phyloP scores from a whole-genome alignment of 148 eudicot genomes.

The Chenopodium formosanum region DNA sequence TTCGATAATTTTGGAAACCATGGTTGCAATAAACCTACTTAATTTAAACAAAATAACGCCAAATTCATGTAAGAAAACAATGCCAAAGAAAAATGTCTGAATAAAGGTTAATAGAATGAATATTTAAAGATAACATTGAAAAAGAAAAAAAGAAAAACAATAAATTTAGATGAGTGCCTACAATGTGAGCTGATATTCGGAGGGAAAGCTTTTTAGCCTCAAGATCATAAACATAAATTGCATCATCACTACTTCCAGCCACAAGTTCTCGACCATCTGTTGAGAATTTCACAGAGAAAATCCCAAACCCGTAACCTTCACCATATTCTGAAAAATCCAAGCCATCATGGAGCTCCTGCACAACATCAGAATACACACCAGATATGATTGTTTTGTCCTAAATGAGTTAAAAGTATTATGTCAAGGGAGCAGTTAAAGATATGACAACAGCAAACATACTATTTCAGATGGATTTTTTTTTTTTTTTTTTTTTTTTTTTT shows the following conservation, averaged over 20 bases:
- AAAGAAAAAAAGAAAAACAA: not conserved
- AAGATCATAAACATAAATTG: slow-evolving; percentile 76
- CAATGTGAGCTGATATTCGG: slow-evolving; percentile 64
- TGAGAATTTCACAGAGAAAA: slow-evolving; percentile 80
- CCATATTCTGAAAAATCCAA: slow-evolving; percentile 53
- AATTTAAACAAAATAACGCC: not conserved
- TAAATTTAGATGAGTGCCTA: slow-evolving; percentile 16
- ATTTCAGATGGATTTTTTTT: not conserved
- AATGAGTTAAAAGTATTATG: not conserved
- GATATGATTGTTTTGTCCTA: not conserved
- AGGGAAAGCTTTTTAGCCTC: slow-evolving; percentile 47
- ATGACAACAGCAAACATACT: not conserved
- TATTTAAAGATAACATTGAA: not conserved
- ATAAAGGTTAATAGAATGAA: not conserved
- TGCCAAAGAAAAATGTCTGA: not conserved
- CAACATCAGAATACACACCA: not conserved
- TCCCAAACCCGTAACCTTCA: slow-evolving; percentile 53
- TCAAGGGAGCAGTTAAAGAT: not conserved
- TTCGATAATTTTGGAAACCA: not conserved
- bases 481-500: too few relatives aligned
- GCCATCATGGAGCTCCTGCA: slow-evolving; percentile 88
- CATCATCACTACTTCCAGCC: slow-evolving; percentile 64
- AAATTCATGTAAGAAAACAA: not conserved
- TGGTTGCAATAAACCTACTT: not conserved
- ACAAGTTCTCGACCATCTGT: slow-evolving; percentile 83